Evolutionary conservation across 441 rosid species (phyloP).

Genomic region (Kokia cookei): DNA sequence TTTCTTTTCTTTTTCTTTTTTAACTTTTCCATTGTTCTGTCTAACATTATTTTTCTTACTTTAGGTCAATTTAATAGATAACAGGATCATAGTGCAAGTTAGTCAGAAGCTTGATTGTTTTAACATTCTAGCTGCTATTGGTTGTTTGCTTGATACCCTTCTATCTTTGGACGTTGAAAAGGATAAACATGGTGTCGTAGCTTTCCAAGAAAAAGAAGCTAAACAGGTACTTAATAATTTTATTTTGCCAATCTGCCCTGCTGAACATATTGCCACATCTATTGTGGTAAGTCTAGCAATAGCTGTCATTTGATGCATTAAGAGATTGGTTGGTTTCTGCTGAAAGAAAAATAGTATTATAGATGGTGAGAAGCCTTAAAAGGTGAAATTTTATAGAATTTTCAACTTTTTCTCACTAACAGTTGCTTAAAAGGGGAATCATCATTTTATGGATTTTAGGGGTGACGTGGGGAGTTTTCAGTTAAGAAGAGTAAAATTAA

Average conservation of each 20-base stretch:
- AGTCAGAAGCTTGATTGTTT: constrained; percentile 65
- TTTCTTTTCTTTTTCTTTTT: not conserved
- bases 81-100: constrained; percentile 43
- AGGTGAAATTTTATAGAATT: not conserved
- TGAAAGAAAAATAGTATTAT: not conserved
- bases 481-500: not conserved
- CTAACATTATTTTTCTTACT: constrained; percentile 12
- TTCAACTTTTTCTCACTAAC: not conserved
- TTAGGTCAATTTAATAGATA: constrained; percentile 58
- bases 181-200: constrained; percentile 17
- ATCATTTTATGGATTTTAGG: not conserved
- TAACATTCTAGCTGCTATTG: constrained; percentile 52
- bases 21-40: not conserved
- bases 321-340: constrained; percentile 1
- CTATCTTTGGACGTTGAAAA: constrained; percentile 33
- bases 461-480: not conserved
- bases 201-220: constrained; percentile 39
- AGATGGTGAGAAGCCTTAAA: not conserved
- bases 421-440: not conserved
- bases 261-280: not conserved
- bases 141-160: constrained; percentile 43
- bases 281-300: not conserved
- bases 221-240: constrained; percentile 42
- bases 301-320: not conserved
- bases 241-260: not conserved